Evolutionary conservation across 2,329 filamentous ascomycete species (phyloP).

Genomic region (Aspergillus spinulosporus): DNA sequence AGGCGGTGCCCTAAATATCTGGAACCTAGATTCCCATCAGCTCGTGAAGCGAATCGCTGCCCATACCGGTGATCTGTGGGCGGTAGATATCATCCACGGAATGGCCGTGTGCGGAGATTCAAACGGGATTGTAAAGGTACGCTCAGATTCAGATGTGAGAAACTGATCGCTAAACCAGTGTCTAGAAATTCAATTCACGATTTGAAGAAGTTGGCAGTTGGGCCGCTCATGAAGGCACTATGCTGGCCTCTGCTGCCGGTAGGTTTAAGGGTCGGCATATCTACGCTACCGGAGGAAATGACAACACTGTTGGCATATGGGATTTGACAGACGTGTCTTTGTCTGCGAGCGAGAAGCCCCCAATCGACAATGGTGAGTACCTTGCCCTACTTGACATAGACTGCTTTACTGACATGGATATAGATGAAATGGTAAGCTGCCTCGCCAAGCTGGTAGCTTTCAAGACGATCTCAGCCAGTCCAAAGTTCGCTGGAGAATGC

Average conservation of each 20-base stretch:
- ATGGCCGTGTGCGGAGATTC: conserved; percentile 85
- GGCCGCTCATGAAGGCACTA: conserved; percentile 82
- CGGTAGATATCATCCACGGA: conserved; percentile 80
- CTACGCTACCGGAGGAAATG: conserved; percentile 93
- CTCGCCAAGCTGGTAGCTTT: conserved; percentile 85
- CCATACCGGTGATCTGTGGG: conserved; percentile 79
- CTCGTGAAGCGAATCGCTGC: conserved; percentile 82
- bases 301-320: conserved; percentile 88
- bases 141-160: conserved; percentile 21
- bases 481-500: conserved; percentile 87
- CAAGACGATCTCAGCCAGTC: conserved; percentile 84
- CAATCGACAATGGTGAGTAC: conserved; percentile 57
- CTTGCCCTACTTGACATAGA: neutral
- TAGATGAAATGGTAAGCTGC: conserved; percentile 65
- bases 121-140: conserved; percentile 78
- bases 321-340: conserved; percentile 63
- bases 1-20: conserved; percentile 86
- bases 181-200: conserved; percentile 71
- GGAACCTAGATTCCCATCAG: conserved; percentile 94
- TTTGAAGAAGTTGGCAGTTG: conserved; percentile 78
- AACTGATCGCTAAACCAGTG: neutral
- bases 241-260: conserved; percentile 78
- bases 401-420: conserved; percentile 3
- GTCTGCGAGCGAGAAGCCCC: conserved; percentile 46
- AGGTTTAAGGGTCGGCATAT: conserved; percentile 70